Conservation (phyloP, 2,329 filamentous ascomycete species). For the Aspergillus neotritici region DNA sequence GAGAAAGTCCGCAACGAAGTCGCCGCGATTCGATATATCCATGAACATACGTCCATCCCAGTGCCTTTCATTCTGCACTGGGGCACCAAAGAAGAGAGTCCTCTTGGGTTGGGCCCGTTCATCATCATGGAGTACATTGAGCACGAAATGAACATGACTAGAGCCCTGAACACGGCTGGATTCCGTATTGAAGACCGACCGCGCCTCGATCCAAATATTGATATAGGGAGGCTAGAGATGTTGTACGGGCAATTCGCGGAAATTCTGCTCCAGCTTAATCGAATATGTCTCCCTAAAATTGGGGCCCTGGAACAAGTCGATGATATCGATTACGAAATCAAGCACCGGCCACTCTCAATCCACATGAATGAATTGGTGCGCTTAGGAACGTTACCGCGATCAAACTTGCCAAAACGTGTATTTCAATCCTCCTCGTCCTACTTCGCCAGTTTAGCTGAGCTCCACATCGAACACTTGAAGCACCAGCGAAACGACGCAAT, state of each 20-base stretch:
- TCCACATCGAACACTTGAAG: conserved; percentile 1
- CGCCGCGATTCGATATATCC: conserved; percentile 14
- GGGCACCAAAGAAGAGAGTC: conserved; percentile 13
- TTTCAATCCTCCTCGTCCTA: neutral
- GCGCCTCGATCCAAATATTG: conserved; percentile 27
- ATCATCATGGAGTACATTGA: conserved; percentile 34
- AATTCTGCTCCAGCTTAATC: conserved; percentile 10
- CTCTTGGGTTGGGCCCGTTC: conserved; percentile 25
- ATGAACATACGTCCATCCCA: conserved; percentile 14
- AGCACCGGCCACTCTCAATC: conserved; percentile 33
- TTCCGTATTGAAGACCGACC: conserved; percentile 10
- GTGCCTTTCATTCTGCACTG: conserved; percentile 13
- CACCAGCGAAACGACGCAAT: conserved; percentile 1
- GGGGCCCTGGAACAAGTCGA: conserved; percentile 9
- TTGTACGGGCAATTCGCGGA: conserved; percentile 13
- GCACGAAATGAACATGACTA: conserved; percentile 10
- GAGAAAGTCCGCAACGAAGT: conserved; percentile 23
- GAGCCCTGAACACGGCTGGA: conserved; percentile 12
- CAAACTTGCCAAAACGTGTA: conserved; percentile 11
- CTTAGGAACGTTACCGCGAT: conserved; percentile 16
- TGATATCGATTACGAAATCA: conserved; percentile 17
- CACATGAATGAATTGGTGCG: conserved; percentile 38
- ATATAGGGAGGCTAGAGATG: conserved; percentile 27
- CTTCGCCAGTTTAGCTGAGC: neutral
- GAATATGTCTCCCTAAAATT: conserved; percentile 2